These are phyloP conservation scores for Aspergillus hiratsukae DNA, from an alignment of 2,329 filamentous ascomycete genomes.

Conservation along the genomic window DNA sequence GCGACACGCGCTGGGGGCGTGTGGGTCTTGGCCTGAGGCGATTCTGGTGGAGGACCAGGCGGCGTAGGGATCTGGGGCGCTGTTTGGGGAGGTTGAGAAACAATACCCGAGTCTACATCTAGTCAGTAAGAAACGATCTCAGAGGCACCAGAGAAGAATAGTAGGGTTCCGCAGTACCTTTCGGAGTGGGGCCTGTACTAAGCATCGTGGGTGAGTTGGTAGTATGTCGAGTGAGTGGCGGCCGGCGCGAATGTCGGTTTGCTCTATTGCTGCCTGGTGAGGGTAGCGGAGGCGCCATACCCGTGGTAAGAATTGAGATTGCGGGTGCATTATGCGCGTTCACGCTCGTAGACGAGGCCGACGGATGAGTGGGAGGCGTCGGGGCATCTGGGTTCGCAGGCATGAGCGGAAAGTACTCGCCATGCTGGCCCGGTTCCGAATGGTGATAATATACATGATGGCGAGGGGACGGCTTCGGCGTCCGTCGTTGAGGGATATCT, in stretches of 20 bases:
- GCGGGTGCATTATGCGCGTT: conserved; percentile 51
- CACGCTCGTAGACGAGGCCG: conserved; percentile 41
- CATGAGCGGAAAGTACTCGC: conserved; percentile 81
- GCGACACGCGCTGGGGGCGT: conserved; percentile 39
- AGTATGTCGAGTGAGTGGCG: conserved; percentile 62
- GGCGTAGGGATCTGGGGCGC: conserved; percentile 32
- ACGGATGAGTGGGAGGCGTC: conserved; percentile 40
- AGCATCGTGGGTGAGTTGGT: conserved; percentile 76
- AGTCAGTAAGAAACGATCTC: conserved; percentile 4
- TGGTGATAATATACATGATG: conserved; percentile 44
- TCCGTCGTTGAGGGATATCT: conserved; percentile 71
- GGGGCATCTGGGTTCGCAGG: conserved; percentile 39
- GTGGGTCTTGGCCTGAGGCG: conserved; percentile 31
- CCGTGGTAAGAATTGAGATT: conserved; percentile 76
- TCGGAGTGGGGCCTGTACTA: conserved; percentile 41
- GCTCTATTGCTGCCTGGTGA: conserved; percentile 73
- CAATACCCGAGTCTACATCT: conserved; percentile 22
- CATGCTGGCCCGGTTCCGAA: conserved; percentile 63
- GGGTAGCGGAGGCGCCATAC: conserved; percentile 73
- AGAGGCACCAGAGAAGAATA: conserved; percentile 6
- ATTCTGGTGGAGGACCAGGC: conserved; percentile 31
- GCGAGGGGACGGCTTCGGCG: conserved; percentile 75
- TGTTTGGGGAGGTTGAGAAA: conserved; percentile 23
- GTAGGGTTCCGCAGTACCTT: conserved; percentile 34
- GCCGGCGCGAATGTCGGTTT: conserved; percentile 53